Percentiles rank a stretch among this genome's conserved stretches.
These are phyloP conservation scores for Rutstroemia sp. DNA, from an alignment of 2,329 filamentous ascomycete genomes.

Conservation along the genomic window DNA sequence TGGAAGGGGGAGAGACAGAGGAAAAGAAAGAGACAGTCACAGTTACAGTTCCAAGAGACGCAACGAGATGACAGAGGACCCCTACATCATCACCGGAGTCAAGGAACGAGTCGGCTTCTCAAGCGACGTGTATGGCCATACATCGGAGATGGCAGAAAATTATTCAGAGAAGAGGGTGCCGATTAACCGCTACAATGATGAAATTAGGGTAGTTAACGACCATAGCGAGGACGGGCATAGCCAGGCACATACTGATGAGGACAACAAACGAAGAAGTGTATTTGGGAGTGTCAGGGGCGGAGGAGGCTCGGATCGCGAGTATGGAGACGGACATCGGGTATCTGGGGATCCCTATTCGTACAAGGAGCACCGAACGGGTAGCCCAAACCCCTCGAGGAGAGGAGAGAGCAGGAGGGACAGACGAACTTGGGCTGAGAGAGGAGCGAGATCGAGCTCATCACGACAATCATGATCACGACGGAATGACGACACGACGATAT, in stretches of 20 bases:
- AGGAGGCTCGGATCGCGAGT: neutral
- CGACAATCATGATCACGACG: too few species aligned
- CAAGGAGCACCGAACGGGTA: neutral
- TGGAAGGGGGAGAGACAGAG: conserved; percentile 1
- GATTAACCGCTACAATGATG: neutral
- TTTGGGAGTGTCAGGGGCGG: neutral
- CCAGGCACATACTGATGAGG: neutral
- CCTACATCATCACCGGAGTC: neutral
- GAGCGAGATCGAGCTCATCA: neutral
- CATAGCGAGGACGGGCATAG: neutral
- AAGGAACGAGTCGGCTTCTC: neutral
- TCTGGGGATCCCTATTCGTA: conserved; percentile 7
- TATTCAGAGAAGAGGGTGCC: too few species aligned
- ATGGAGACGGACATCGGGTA: neutral
- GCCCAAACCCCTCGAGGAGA: conserved; percentile 1
- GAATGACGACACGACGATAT: too few species aligned
- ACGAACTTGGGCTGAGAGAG: neutral
- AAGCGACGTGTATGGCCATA: neutral
- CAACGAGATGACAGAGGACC: neutral
- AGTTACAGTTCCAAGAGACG: neutral
- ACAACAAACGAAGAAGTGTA: neutral
- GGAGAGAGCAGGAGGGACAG: conserved; percentile 7
- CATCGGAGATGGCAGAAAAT: too few species aligned
- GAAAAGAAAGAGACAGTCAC: neutral
- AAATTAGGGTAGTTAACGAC: neutral